phyloP scores from a whole-genome alignment of 2,329 filamentous ascomycete species.

The Plectosphaerella cucumerina region DNA sequence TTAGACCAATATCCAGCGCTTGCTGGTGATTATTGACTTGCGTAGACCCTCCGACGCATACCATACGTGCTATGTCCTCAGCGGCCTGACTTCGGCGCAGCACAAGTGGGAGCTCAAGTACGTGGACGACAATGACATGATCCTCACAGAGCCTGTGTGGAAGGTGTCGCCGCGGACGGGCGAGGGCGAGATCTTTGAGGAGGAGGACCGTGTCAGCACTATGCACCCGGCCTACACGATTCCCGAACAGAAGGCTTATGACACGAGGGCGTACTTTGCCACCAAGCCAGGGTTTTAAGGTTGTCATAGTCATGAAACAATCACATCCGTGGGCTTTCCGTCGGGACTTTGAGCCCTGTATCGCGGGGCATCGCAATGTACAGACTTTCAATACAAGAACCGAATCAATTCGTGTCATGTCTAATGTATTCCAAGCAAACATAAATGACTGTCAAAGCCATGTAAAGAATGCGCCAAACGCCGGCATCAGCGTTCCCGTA shows the following conservation, averaged over 20 bases:
- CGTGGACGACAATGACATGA: slow-evolving; percentile 21
- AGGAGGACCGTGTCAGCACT: slow-evolving; percentile 63
- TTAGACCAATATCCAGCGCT: slow-evolving; percentile 13
- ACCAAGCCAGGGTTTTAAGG: slow-evolving; percentile 50
- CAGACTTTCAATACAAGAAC: too few relatives aligned
- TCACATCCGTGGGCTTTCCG: background rate
- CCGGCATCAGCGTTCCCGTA: too few relatives aligned
- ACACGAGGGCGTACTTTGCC: slow-evolving; percentile 61
- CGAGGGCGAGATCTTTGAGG: slow-evolving; percentile 62
- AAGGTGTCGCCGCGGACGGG: slow-evolving; percentile 42
- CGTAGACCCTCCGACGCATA: slow-evolving; percentile 75
- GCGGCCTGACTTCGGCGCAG: slow-evolving; percentile 79
- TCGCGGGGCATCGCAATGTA: too few relatives aligned
- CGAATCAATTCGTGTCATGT: too few relatives aligned
- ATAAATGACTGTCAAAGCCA: too few relatives aligned
- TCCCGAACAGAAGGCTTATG: slow-evolving; percentile 64
- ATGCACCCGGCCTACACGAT: slow-evolving; percentile 86
- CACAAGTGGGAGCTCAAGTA: slow-evolving; percentile 53
- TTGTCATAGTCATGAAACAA: background rate
- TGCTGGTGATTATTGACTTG: background rate
- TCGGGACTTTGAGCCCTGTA: too few relatives aligned
- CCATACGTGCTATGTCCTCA: slow-evolving; percentile 88
- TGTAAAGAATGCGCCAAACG: too few relatives aligned
- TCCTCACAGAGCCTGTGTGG: slow-evolving; percentile 37
- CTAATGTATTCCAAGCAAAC: too few relatives aligned